A percentile compares a stretch with the other conserved stretches of the same genome.
phyloP scores from a whole-genome alignment of 495 filamentous ascomycete genomes.

The Pyrenopolyporus hunteri region DNA sequence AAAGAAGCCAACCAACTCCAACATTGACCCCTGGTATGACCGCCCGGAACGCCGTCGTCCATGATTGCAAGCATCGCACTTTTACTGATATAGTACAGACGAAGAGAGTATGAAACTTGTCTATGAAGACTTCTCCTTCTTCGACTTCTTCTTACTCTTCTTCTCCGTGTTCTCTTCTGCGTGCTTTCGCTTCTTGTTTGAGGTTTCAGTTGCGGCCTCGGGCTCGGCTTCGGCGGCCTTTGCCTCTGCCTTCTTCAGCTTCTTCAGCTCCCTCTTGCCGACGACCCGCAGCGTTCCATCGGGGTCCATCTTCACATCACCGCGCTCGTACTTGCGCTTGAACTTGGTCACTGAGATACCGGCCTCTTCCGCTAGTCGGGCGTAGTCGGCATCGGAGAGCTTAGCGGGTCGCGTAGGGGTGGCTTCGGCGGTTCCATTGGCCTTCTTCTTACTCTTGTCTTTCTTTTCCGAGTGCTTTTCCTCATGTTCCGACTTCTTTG shows the following conservation, averaged over 20 bases:
- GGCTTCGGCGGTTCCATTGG: conserved; percentile 21
- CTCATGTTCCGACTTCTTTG: conserved; percentile 38
- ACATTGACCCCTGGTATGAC: conserved; percentile 42
- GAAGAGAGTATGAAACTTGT: conserved; percentile 32
- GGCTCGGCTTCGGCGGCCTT: conserved; percentile 46
- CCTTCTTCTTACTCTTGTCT: conserved; percentile 47
- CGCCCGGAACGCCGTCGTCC: conserved; percentile 42
- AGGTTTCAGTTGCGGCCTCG: conserved; percentile 23
- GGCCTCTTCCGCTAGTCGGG: conserved; percentile 63
- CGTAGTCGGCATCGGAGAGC: conserved; percentile 54
- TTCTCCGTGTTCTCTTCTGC: conserved; percentile 45
- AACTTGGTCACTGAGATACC: conserved; percentile 72
- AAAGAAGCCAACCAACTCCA: conserved; percentile 41
- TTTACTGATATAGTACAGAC: conserved; percentile 42
- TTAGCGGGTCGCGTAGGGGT: conserved; percentile 40
- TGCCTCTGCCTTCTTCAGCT: conserved; percentile 69
- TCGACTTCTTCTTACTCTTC: conserved; percentile 54
- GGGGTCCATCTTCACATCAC: conserved; percentile 65
- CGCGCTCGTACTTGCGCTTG: conserved; percentile 72
- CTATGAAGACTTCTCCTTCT: conserved; percentile 48
- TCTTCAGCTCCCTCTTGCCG: conserved; percentile 80
- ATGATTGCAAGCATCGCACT: conserved; percentile 36
- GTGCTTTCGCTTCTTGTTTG: conserved; percentile 46
- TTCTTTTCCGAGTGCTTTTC: conserved; percentile 54
- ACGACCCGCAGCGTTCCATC: conserved; percentile 65